Evolutionary conservation across 2,329 filamentous ascomycete species (phyloP).

Genomic region (Aspergillus neotritici): DNA sequence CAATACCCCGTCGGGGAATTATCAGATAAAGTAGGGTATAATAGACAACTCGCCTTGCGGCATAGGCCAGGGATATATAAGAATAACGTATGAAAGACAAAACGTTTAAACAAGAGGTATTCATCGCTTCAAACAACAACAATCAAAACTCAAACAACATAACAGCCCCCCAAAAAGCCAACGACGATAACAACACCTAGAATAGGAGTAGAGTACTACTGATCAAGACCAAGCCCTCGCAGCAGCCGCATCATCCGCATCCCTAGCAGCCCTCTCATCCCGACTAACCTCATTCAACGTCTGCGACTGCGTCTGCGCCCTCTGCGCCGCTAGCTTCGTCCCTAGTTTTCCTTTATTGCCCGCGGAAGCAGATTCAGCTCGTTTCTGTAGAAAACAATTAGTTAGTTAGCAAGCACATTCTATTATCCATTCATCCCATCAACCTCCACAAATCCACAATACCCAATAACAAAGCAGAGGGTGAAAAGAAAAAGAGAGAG

Average conservation of each 20-base stretch:
- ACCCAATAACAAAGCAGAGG: constrained; percentile 10
- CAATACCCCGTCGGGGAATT: neutral
- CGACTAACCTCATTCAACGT: constrained; percentile 63
- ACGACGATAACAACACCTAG: neutral
- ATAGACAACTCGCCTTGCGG: neutral
- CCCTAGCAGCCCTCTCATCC: constrained; percentile 59
- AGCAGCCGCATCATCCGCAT: constrained; percentile 60
- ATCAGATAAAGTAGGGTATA: neutral
- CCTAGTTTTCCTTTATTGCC: constrained; percentile 60
- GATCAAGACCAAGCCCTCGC: constrained; percentile 54
- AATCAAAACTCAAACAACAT: neutral
- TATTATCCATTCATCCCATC: neutral
- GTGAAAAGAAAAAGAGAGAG: too few relatives aligned
- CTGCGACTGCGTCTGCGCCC: constrained; percentile 63
- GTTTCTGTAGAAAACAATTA: constrained; percentile 48
- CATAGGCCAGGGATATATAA: too few relatives aligned
- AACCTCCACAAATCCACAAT: neutral
- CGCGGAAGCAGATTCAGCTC: constrained; percentile 51
- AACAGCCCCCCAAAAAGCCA: neutral
- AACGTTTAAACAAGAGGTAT: too few relatives aligned
- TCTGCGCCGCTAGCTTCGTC: constrained; percentile 66
- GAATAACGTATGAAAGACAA: too few relatives aligned
- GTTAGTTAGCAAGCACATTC: neutral
- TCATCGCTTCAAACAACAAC: neutral
- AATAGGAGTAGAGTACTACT: neutral